Evolutionary conservation across 495 filamentous ascomycete genomes (phyloP).

Genomic region (Daldinia concentrica): DNA sequence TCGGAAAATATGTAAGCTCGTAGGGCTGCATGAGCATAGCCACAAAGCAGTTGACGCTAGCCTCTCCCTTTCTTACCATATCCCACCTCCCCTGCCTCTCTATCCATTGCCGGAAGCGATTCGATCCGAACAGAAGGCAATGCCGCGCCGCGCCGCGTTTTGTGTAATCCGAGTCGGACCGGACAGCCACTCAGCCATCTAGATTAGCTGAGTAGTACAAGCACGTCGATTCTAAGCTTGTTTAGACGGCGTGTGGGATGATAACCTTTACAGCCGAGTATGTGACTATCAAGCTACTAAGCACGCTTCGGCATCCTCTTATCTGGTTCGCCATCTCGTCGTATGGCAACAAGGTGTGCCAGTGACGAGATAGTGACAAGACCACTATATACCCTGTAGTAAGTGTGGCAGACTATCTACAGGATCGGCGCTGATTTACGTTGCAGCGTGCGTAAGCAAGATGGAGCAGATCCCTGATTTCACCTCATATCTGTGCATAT

Average conservation of each 20-base stretch:
- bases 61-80: neutral
- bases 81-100: no score
- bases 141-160: neutral
- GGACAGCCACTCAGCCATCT: neutral
- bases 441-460: conserved; percentile 37
- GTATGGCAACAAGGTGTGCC: conserved; percentile 16
- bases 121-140: conserved; percentile 15
- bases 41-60: neutral
- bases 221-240: neutral
- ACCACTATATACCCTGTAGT: neutral
- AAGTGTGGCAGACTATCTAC: conserved; percentile 4
- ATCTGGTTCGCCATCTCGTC: neutral
- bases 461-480: conserved; percentile 13
- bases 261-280: neutral
- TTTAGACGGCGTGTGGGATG: neutral
- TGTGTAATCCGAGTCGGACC: neutral
- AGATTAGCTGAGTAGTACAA: neutral
- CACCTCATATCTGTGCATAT: neutral
- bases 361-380: conserved; percentile 23
- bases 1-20: no score
- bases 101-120: neutral
- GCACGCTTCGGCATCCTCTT: neutral
- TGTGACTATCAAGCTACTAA: neutral
- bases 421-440: conserved; percentile 28
- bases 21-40: no score